Conservation (phyloP, 208 protist genomes). For the Trypanosoma congolense region DNA sequence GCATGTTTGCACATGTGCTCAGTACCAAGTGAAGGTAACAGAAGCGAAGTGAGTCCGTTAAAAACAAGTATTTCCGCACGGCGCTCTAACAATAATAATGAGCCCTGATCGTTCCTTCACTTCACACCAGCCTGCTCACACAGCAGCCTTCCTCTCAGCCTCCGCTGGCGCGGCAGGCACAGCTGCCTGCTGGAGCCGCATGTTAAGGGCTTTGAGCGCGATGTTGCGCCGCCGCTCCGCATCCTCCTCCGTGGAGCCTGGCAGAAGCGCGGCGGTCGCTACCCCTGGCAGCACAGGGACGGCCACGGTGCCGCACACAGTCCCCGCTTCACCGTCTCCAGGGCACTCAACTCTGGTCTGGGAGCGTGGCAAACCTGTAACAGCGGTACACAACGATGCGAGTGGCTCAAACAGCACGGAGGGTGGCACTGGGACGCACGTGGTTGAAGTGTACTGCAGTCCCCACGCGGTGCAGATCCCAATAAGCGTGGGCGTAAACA, state of each 20-base stretch:
- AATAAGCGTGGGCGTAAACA: constrained; percentile 14
- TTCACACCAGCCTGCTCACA: constrained; percentile 33
- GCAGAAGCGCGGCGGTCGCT: constrained; percentile 23
- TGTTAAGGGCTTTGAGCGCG: constrained; percentile 55
- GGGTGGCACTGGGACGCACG: background rate
- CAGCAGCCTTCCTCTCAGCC: constrained; percentile 32
- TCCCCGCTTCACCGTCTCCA: background rate
- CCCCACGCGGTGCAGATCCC: constrained; percentile 12
- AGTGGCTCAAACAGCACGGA: constrained; percentile 15
- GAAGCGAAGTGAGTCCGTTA: no score
- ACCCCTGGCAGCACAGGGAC: constrained; percentile 13
- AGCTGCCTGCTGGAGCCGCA: constrained; percentile 32
- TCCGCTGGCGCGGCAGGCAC: background rate
- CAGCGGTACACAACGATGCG: background rate
- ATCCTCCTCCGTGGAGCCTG: constrained; percentile 69
- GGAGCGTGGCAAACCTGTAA: background rate
- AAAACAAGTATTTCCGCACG: no score
- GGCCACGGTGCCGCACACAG: constrained; percentile 2
- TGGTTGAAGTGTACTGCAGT: constrained; percentile 6
- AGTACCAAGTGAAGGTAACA: no score
- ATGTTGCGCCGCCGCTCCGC: constrained; percentile 66
- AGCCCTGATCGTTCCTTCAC: no score
- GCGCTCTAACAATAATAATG: no score
- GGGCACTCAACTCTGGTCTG: background rate
- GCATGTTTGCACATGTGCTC: no score